Evolutionary conservation across 257 asterid species (phyloP).

Genomic region (Osmanthus fragrans): DNA sequence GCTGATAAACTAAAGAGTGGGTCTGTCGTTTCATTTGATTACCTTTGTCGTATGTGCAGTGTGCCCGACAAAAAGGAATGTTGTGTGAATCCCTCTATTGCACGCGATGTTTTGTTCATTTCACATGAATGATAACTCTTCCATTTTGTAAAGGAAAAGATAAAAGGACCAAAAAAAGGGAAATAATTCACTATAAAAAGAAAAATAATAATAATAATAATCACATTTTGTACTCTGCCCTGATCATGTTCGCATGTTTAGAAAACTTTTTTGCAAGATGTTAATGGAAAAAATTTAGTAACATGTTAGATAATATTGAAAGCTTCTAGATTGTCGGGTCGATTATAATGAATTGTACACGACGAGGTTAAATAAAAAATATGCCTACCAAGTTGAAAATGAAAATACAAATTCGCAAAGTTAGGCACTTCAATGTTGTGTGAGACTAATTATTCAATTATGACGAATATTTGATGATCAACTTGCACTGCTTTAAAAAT

Average conservation of each 20-base stretch:
- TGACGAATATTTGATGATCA: not conserved
- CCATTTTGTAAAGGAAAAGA: not conserved
- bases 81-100: conserved; percentile 26
- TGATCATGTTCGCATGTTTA: not conserved
- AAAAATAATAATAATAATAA: not conserved
- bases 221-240: not conserved
- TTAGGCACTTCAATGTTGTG: not conserved
- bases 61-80: conserved; percentile 30
- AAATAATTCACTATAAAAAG: not conserved
- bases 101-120: conserved; percentile 51
- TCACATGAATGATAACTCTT: conserved; percentile 4
- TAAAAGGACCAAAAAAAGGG: not conserved
- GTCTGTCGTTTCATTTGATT: not conserved
- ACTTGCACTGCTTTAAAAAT: not conserved
- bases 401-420: no score
- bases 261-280: not conserved
- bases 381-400: no score
- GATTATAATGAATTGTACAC: not conserved
- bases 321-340: not conserved
- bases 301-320: not conserved
- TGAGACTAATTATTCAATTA: not conserved
- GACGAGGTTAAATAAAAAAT: not conserved
- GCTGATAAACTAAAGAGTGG: not conserved
- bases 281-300: not conserved
- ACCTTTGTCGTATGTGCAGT: conserved; percentile 26